Evolutionary conservation across 129 eudicot genomes (phyloP).

Genomic region (Helichrysum umbraculigerum): DNA sequence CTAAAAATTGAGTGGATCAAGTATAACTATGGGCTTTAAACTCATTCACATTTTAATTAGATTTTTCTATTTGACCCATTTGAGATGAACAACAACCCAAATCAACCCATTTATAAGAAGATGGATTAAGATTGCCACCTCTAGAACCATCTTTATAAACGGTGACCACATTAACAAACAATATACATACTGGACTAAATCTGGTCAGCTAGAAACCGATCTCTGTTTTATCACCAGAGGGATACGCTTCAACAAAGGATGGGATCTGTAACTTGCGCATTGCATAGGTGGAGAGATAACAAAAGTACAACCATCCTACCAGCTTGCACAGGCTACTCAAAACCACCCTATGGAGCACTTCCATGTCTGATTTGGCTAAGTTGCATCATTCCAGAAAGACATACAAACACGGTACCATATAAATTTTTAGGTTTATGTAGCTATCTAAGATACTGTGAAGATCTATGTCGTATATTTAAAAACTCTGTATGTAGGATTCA

Average conservation of each 20-base stretch:
- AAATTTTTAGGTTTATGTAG: neutral
- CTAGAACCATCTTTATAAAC: too few relatives aligned
- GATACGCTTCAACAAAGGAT: conserved; percentile 53
- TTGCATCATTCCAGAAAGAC: conserved; percentile 63
- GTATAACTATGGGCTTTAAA: too few relatives aligned
- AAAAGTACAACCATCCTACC: neutral
- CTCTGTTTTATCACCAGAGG: conserved; percentile 57
- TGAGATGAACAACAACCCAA: too few relatives aligned
- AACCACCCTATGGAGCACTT: conserved; percentile 57
- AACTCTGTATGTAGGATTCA: too few relatives aligned
- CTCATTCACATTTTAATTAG: too few relatives aligned
- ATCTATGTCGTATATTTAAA: neutral
- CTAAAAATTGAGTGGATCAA: too few relatives aligned
- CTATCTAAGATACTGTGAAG: neutral
- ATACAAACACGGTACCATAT: neutral
- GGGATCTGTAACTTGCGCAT: conserved; percentile 28
- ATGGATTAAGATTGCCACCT: too few relatives aligned
- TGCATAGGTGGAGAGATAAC: conserved; percentile 1
- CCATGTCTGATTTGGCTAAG: conserved; percentile 75
- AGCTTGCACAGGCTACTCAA: conserved; percentile 23
- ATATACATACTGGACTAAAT: conserved; percentile 8
- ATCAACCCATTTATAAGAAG: too few relatives aligned
- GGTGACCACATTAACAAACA: too few relatives aligned
- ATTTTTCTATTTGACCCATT: too few relatives aligned
- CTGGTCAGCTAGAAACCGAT: conserved; percentile 68